Evolutionary conservation across 2,329 filamentous ascomycete species (phyloP).

Genomic region (Pseudogymnoascus sp.): DNA sequence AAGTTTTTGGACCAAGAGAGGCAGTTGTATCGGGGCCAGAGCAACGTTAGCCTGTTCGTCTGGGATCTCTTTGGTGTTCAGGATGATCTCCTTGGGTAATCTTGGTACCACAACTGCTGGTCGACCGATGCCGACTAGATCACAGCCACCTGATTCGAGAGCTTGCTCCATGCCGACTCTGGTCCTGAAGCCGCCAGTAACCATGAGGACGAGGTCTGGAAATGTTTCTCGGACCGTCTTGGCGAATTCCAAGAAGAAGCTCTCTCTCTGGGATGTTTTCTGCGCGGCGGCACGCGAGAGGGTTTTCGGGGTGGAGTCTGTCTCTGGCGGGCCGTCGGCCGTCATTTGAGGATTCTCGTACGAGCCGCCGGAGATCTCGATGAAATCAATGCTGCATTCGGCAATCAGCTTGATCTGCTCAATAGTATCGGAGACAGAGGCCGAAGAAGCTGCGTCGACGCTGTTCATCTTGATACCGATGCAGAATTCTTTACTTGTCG

Average conservation of each 20-base stretch:
- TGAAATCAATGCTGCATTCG: conserved; percentile 51
- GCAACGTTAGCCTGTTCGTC: conserved; percentile 20
- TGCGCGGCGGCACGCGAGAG: conserved; percentile 23
- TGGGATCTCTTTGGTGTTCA: conserved; percentile 26
- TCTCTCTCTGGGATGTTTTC: conserved; percentile 49
- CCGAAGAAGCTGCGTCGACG: conserved; percentile 39
- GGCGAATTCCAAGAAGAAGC: conserved; percentile 63
- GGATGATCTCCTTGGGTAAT: conserved; percentile 32
- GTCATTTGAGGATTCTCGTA: conserved; percentile 46
- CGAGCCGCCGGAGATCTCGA: conserved; percentile 60
- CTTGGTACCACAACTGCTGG: conserved; percentile 38
- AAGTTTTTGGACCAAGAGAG: neutral
- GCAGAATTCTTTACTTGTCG: conserved; percentile 32
- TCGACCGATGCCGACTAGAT: conserved; percentile 42
- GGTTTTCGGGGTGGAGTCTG: conserved; percentile 12
- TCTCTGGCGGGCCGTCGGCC: neutral
- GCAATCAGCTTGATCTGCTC: conserved; percentile 49
- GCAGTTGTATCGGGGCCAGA: neutral
- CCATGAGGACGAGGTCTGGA: conserved; percentile 41
- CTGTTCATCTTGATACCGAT: conserved; percentile 51
- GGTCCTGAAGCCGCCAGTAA: conserved; percentile 58
- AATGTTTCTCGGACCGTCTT: conserved; percentile 40
- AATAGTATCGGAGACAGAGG: conserved; percentile 44
- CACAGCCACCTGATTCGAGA: conserved; percentile 38
- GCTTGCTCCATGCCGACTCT: conserved; percentile 43